Conservation (phyloP, 2,329 filamentous ascomycete genomes). For the Pyricularia sp. region DNA sequence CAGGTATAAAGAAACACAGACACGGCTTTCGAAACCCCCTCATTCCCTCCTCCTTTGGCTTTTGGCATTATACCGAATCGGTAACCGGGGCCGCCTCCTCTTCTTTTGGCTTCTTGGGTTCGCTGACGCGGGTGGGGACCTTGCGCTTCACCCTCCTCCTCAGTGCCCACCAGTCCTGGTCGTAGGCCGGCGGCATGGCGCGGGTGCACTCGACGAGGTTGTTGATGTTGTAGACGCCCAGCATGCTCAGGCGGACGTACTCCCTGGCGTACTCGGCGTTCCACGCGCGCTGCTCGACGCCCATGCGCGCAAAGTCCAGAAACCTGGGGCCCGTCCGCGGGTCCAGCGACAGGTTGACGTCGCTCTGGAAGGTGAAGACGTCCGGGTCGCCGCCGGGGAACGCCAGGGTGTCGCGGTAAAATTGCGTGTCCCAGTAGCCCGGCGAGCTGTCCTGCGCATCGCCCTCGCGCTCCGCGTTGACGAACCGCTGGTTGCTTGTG, state of each 20-base stretch:
- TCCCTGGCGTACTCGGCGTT: constrained; percentile 32
- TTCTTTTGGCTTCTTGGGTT: neutral
- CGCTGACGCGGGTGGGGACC: neutral
- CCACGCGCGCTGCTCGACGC: constrained; percentile 18
- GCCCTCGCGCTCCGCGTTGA: constrained; percentile 25
- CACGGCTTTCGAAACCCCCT: neutral
- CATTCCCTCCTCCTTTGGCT: too few species aligned
- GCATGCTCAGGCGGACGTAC: constrained; percentile 42
- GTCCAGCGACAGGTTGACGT: constrained; percentile 28
- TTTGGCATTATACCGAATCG: neutral
- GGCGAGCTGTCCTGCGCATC: constrained; percentile 36
- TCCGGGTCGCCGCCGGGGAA: constrained; percentile 12
- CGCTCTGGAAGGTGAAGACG: constrained; percentile 29
- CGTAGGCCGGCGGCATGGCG: constrained; percentile 28
- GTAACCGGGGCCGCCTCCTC: neutral
- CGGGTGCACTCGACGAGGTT: constrained; percentile 44
- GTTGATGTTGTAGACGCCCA: constrained; percentile 48
- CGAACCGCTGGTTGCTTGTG: constrained; percentile 33
- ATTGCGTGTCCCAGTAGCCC: constrained; percentile 38
- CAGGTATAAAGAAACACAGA: neutral
- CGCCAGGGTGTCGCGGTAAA: constrained; percentile 32
- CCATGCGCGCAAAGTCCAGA: constrained; percentile 21
- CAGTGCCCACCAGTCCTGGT: neutral
- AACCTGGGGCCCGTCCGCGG: constrained; percentile 25
- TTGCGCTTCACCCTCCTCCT: neutral